Conservation (phyloP, 2,329 filamentous ascomycete genomes). For the Bipolaris sorokiniana region DNA sequence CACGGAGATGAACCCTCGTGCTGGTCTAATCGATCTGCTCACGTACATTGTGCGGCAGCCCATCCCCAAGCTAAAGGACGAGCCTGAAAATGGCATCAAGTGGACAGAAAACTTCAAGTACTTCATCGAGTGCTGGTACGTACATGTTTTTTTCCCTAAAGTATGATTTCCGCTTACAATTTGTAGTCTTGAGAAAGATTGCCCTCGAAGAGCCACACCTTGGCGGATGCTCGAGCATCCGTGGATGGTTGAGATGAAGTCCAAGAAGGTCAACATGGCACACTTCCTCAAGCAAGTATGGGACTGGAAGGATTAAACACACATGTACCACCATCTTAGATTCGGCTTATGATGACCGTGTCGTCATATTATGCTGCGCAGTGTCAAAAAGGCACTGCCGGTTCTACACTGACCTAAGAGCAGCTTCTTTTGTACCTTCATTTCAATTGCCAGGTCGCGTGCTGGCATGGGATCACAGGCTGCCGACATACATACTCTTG, state of each 20-base stretch:
- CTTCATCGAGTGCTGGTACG: conserved; percentile 98
- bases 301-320: conserved; percentile 80
- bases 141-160: conserved; percentile 32
- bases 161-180: conserved; percentile 30
- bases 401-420: conserved; percentile 23
- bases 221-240: conserved; percentile 99
- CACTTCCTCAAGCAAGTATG: conserved; percentile 93
- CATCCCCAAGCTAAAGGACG: conserved; percentile 94
- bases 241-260: conserved; percentile 96
- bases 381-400: conserved; percentile 17
- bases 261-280: conserved; percentile 96
- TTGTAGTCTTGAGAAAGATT: conserved; percentile 88
- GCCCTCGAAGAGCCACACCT: conserved; percentile 82
- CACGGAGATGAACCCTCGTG: conserved; percentile 90
- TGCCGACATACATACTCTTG: conserved; percentile 11
- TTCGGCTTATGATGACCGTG: neutral
- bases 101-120: conserved; percentile 99
- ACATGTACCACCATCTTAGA: conserved; percentile 2
- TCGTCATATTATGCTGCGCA: conserved; percentile 1
- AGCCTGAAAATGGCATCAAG: conserved; percentile 83
- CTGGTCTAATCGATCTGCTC: conserved; percentile 90
- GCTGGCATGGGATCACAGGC: conserved; percentile 41
- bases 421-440: conserved; percentile 10
- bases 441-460: conserved; percentile 34
- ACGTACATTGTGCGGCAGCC: conserved; percentile 97